Conservation (phyloP, 208 protist species). For the Kentomonas sorsogonicus region DNA sequence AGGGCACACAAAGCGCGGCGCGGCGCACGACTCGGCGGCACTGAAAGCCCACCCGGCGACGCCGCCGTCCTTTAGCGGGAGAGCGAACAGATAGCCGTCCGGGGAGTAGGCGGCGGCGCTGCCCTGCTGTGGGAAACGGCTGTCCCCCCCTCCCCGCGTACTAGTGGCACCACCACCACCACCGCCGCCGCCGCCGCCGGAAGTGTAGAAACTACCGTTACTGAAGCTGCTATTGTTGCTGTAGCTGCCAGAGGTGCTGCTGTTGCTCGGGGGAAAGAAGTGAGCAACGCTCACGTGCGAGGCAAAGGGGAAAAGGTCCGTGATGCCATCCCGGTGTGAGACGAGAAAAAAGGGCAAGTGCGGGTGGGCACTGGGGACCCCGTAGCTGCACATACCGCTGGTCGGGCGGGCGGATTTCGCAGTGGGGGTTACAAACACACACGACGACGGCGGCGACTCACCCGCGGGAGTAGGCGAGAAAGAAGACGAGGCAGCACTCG, state of each 20-base stretch:
- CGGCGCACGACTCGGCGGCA: slow-evolving; percentile 17
- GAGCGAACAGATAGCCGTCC: slow-evolving; percentile 64
- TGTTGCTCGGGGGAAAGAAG: slow-evolving; percentile 35
- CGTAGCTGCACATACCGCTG: slow-evolving; percentile 20
- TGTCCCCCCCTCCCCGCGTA: neutral
- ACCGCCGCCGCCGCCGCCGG: neutral
- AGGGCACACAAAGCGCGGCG: slow-evolving; percentile 34
- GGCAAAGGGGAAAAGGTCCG: slow-evolving; percentile 80
- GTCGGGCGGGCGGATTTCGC: slow-evolving; percentile 42
- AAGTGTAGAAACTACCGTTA: no score
- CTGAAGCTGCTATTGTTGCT: no score
- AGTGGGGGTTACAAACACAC: slow-evolving; percentile 19
- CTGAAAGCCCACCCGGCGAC: slow-evolving; percentile 66
- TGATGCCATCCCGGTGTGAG: slow-evolving; percentile 44
- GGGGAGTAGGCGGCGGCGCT: slow-evolving; percentile 53
- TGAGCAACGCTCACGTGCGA: slow-evolving; percentile 58
- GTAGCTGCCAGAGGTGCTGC: neutral
- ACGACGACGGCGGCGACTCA: slow-evolving; percentile 8
- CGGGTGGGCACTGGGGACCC: slow-evolving; percentile 51
- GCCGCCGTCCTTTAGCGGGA: slow-evolving; percentile 65
- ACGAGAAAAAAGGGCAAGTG: slow-evolving; percentile 79
- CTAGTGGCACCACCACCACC: neutral
- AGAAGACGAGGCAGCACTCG: slow-evolving; percentile 10
- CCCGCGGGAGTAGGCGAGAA: neutral
- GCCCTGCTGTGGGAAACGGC: no score